Evolutionary conservation across 2,329 filamentous ascomycete genomes (phyloP), one percentile per base, ranked within the genome.

Genomic region (Xylariaceae sp.): DNA sequence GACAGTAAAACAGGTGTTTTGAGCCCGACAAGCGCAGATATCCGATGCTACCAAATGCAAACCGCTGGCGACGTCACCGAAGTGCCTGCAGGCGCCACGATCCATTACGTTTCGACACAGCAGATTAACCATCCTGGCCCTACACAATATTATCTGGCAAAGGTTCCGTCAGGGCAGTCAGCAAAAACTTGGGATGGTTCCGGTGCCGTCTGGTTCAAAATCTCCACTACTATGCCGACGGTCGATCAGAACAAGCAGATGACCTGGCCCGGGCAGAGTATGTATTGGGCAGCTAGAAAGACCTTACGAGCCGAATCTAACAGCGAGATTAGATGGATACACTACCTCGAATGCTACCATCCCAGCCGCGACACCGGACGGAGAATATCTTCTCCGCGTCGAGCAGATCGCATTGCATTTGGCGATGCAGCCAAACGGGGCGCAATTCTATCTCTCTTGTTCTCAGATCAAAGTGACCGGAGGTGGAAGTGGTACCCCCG

Each of bases 121-220:
- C 62, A 56, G 45, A 68, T 77, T 58, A 66, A 67, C 56, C 72
- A 74, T 58, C 68, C 68, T 1, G 71, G 71, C 33, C 70, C 73
- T 3, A 60, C 73, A 31, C 69, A 68, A 28, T 71, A 70, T 36
- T 73, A 73, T 61, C 67, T 74, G 64, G 72, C 71, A 50, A 71
- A 71, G 61, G 71, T 69, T 0, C 71, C 71, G 31, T 42, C 60
- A 4, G 70, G 71, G 45, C 52, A 67, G 58, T 69, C 68, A 1
- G 71, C 71, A 1, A 67, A 65, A 5, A 62, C 63, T 44, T 73
- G 68, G 51, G 70, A 71, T 56, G 72, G 72, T 51, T 64, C 62
- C 47, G 73, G 73, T 3, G 57, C 61, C 3, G 70, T 71, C 14
- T 74, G 71, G 71, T 73, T 73, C 65, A 74, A 74, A 65, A 69